phyloP scores from a whole-genome alignment of 1,139 yeast genomes.

The Suhomyces wounanorum region DNA sequence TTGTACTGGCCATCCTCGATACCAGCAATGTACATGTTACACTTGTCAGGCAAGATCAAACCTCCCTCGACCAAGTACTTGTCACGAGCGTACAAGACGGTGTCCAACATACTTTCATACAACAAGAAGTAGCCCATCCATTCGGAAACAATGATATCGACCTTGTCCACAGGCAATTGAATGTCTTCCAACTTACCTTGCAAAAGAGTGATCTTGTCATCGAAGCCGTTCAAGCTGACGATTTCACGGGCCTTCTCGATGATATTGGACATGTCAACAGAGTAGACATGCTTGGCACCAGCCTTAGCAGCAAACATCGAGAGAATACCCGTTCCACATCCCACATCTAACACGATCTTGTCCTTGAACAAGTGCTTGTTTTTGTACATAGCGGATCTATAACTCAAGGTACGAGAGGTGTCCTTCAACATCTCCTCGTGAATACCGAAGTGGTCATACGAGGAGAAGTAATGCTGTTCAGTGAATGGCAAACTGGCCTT shows the following conservation, averaged over 20 bases:
- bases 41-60: conserved; percentile 91
- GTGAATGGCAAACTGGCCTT: conserved; percentile 55
- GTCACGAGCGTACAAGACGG: conserved; percentile 94
- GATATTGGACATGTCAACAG: conserved; percentile 96
- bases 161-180: conserved; percentile 70
- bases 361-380: conserved; percentile 88
- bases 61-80: conserved; percentile 85
- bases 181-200: conserved; percentile 97
- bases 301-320: conserved; percentile 99
- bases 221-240: conserved; percentile 78
- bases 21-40: conserved; percentile 87
- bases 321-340: conserved; percentile 96
- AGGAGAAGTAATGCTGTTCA: conserved; percentile 91
- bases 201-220: conserved; percentile 82
- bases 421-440: conserved; percentile 99
- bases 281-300: conserved; percentile 96
- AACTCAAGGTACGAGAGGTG: conserved; percentile 86
- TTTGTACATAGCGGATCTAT: conserved; percentile 89
- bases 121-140: conserved; percentile 99
- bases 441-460: conserved; percentile 96
- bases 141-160: conserved; percentile 94
- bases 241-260: conserved; percentile 92
- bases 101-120: conserved; percentile 97
- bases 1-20: conserved; percentile 95
- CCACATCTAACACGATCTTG: conserved; percentile 96